Conservation (phyloP, 2,329 filamentous ascomycete species). For the Bipolaris gigantea region DNA sequence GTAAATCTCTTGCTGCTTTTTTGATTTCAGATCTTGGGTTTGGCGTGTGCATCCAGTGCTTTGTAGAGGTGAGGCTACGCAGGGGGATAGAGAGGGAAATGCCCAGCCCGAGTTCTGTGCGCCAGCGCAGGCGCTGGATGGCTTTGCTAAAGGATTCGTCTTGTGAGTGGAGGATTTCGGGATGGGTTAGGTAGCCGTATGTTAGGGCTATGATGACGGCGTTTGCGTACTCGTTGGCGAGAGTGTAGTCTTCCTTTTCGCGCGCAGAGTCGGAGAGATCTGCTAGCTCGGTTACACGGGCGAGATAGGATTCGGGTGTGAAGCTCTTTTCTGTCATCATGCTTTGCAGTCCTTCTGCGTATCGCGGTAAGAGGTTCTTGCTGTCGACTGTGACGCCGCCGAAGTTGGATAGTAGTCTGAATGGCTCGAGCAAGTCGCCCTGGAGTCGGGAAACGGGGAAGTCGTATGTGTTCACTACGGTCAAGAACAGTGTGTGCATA, state of each 20-base stretch:
- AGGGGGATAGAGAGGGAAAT: constrained; percentile 25
- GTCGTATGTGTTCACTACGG: constrained; percentile 28
- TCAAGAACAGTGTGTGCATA: constrained; percentile 25
- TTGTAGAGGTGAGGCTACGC: constrained; percentile 2
- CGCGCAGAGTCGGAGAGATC: constrained; percentile 25
- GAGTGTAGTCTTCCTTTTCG: constrained; percentile 15
- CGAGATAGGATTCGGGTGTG: constrained; percentile 22
- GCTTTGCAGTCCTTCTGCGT: constrained; percentile 25
- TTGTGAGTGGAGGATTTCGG: constrained; percentile 31
- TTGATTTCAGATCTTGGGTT: background rate
- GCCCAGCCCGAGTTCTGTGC: constrained; percentile 30
- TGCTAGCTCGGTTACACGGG: constrained; percentile 18
- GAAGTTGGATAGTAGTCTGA: constrained; percentile 31
- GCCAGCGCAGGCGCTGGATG: constrained; percentile 37
- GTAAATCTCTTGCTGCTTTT: constrained; percentile 19
- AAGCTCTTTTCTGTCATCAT: constrained; percentile 23
- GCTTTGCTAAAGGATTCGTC: constrained; percentile 21
- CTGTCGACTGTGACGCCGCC: constrained; percentile 22
- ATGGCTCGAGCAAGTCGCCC: constrained; percentile 39
- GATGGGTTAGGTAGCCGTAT: constrained; percentile 37
- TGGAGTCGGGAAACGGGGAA: constrained; percentile 31
- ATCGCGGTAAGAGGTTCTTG: constrained; percentile 28
- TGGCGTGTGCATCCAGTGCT: constrained; percentile 18
- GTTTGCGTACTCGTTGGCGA: constrained; percentile 29
- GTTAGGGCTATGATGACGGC: constrained; percentile 35